A percentile compares a stretch with the other conserved stretches of the same genome.
Conservation (phyloP, 345 rosid genomes). For the Brassica napus region DNA sequence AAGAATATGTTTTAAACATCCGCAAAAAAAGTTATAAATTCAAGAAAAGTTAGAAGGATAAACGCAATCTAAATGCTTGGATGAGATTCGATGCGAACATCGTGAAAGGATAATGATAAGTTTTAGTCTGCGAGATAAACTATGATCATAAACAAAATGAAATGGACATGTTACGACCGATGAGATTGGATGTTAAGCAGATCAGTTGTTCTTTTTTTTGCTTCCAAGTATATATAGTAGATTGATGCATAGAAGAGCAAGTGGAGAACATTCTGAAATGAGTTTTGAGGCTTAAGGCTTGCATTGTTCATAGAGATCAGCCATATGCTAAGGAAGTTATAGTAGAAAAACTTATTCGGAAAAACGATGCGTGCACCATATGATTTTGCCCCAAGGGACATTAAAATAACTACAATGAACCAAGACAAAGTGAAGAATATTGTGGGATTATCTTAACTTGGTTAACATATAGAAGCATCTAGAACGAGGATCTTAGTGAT, state of each 20-base stretch:
- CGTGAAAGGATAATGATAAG: background rate
- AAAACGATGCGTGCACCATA: background rate
- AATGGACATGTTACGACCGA: background rate
- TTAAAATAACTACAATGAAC: background rate
- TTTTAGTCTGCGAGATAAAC: background rate
- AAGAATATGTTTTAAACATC: background rate
- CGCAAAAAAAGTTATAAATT: background rate
- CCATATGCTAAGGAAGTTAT: background rate
- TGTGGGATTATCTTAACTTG: background rate
- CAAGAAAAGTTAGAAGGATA: background rate
- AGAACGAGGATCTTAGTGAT: background rate
- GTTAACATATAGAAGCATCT: background rate
- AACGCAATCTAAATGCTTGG: background rate
- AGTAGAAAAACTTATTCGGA: background rate
- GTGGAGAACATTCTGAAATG: conserved; percentile 2
- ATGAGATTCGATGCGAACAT: background rate
- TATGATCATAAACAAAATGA: background rate
- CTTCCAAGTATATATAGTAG: background rate
- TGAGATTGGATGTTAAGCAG: background rate
- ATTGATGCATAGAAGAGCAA: background rate
- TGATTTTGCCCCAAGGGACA: background rate
- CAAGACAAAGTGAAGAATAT: background rate
- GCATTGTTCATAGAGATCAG: background rate
- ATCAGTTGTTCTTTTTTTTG: background rate
- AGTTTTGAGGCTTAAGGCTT: background rate